A percentile compares a stretch with the other conserved stretches of the same genome.
phyloP scores from a whole-genome alignment of 2,329 filamentous ascomycete species.

The Corniculantispora saksenae region DNA sequence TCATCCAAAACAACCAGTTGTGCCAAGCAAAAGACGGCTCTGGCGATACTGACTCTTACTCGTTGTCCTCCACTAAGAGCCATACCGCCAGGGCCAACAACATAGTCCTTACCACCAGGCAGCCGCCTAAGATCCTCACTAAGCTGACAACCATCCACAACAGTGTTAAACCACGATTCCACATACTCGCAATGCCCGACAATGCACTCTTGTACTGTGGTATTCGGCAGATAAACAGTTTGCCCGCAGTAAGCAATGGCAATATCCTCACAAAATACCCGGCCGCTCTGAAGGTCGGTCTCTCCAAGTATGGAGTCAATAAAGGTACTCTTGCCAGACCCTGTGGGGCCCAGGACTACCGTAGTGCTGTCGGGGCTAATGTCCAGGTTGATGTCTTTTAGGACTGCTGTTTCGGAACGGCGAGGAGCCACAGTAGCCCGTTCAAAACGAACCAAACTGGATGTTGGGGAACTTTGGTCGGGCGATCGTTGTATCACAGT shows the following conservation, averaged over 20 bases:
- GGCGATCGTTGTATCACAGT: background rate
- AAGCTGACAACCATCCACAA: background rate
- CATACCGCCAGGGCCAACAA: conserved; percentile 1
- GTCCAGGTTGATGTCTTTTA: background rate
- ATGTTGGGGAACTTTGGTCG: background rate
- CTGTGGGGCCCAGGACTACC: background rate
- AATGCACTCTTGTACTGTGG: background rate
- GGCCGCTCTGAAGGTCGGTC: background rate
- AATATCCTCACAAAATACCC: background rate
- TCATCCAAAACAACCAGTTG: background rate
- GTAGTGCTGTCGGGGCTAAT: background rate
- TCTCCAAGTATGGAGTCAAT: background rate
- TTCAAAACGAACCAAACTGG: background rate
- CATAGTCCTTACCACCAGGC: background rate
- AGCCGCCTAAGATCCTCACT: background rate
- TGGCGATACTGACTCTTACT: conserved; percentile 1
- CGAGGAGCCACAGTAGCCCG: background rate
- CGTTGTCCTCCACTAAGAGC: conserved; percentile 3
- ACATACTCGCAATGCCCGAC: background rate
- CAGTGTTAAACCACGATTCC: conserved; percentile 1
- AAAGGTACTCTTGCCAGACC: conserved; percentile 2
- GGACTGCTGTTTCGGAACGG: background rate
- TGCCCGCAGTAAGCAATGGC: conserved; percentile 1
- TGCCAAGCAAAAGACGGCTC: background rate
- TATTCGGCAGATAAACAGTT: background rate